Evolutionary conservation across 208 protist species (phyloP).

Genomic region (Crithidia mellificae): DNA sequence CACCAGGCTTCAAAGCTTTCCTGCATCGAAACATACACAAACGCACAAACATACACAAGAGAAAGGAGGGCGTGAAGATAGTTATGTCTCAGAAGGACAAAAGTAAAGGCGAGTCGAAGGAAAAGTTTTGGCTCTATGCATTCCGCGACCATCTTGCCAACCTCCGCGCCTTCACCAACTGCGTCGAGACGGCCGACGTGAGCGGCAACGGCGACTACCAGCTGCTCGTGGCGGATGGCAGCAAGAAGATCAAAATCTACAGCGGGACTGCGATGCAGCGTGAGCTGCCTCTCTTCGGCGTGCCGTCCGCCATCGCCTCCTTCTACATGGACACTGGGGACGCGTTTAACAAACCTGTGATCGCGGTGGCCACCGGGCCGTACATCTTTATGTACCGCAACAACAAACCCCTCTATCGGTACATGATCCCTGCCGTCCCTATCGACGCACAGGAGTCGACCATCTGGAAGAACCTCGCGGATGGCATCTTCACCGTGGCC

Average conservation of each 20-base stretch:
- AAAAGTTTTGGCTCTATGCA: conserved; percentile 91
- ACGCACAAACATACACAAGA: no score
- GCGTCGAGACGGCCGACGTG: conserved; percentile 85
- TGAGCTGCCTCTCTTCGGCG: conserved; percentile 82
- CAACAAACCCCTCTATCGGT: conserved; percentile 92
- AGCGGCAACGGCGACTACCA: conserved; percentile 94
- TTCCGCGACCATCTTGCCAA: conserved; percentile 90
- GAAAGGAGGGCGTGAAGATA: no score
- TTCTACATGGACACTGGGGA: conserved; percentile 80
- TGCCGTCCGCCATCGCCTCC: conserved; percentile 80
- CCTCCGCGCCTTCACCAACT: conserved; percentile 71
- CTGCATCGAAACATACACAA: no score
- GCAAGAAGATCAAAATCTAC: conserved; percentile 84
- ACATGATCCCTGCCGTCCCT: conserved; percentile 68
- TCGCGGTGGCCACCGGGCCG: conserved; percentile 88
- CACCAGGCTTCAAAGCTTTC: no score
- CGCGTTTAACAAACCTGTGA: conserved; percentile 53
- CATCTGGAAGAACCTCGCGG: conserved; percentile 63
- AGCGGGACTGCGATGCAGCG: conserved; percentile 74
- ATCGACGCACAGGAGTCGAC: conserved; percentile 58
- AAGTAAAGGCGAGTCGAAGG: conserved; percentile 15
- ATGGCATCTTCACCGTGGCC: conserved; percentile 30
- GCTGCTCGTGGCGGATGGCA: conserved; percentile 87
- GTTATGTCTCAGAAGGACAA: conserved; percentile 4
- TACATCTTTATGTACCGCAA: conserved; percentile 93